A percentile compares a stretch with the other conserved stretches of the same genome.
Evolutionary conservation across 2,329 filamentous ascomycete species (phyloP).

Genomic region (Colletotrichum liaoningense): DNA sequence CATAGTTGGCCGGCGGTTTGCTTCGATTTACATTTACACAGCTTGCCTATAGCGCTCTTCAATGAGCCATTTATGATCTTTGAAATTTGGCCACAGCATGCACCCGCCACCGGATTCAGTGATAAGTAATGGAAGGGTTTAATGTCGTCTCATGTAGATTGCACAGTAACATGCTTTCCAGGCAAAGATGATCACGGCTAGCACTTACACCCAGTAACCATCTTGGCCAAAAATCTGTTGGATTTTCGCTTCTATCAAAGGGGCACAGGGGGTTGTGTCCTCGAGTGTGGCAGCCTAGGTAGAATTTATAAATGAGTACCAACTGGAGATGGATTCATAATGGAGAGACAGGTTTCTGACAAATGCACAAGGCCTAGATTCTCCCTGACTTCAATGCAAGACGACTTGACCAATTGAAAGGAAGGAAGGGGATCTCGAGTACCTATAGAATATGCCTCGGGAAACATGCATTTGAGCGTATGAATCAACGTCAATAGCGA

Average conservation of each 20-base stretch:
- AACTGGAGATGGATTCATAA: neutral
- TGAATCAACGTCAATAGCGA: neutral
- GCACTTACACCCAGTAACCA: neutral
- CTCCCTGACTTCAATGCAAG: neutral
- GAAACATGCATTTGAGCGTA: neutral
- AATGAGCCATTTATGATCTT: neutral
- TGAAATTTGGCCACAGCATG: neutral
- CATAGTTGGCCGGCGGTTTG: constrained; percentile 17
- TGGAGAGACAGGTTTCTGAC: neutral
- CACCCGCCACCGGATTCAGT: neutral
- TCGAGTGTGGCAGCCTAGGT: neutral
- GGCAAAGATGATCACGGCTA: neutral
- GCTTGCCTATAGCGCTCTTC: constrained; percentile 18
- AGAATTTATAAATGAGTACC: too few relatives aligned
- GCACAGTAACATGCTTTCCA: neutral
- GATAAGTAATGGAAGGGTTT: neutral
- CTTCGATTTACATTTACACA: constrained; percentile 13
- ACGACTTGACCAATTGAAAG: neutral
- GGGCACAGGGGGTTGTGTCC: neutral
- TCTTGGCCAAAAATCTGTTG: neutral
- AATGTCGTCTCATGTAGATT: neutral
- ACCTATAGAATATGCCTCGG: too few relatives aligned
- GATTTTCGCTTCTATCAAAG: neutral
- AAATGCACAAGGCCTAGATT: neutral
- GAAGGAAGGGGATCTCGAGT: neutral